These are phyloP conservation scores for Debaryomyces maramus DNA, from an alignment of 805 yeast species.

Conservation along the genomic window DNA sequence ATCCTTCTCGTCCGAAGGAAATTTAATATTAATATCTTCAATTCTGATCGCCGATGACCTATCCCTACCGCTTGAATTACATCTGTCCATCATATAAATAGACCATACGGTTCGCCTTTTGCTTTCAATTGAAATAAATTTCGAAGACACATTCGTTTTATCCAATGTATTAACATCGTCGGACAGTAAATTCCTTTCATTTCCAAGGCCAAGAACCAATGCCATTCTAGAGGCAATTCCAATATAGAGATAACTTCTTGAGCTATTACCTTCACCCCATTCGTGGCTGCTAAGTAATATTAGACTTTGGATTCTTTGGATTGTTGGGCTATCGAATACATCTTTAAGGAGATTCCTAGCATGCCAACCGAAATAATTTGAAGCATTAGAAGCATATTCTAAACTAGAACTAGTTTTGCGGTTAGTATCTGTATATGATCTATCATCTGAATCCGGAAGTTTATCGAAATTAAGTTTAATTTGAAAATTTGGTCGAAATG, in stretches of 20 bases:
- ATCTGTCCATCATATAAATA: constrained; percentile 44
- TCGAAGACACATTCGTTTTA: constrained; percentile 12
- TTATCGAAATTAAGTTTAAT: too few species aligned
- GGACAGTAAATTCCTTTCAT: constrained; percentile 12
- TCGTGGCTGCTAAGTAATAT: constrained; percentile 38
- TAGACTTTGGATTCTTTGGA: constrained; percentile 39
- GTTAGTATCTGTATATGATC: neutral
- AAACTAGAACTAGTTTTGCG: neutral
- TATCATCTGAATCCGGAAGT: too few species aligned
- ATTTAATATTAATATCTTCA: constrained; percentile 29
- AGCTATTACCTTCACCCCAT: constrained; percentile 40
- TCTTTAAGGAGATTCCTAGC: constrained; percentile 30
- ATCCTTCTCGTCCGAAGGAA: constrained; percentile 35
- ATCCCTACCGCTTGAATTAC: constrained; percentile 36
- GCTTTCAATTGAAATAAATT: constrained; percentile 27
- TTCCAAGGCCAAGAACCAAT: constrained; percentile 30
- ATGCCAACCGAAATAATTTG: constrained; percentile 41
- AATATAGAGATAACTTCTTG: constrained; percentile 35
- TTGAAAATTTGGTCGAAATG: constrained; percentile 24
- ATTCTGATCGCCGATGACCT: constrained; percentile 33
- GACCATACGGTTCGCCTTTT: constrained; percentile 41
- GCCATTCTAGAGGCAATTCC: constrained; percentile 45
- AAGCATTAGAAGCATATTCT: constrained; percentile 27
- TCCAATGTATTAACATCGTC: constrained; percentile 10
- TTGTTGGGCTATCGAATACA: constrained; percentile 38